Conservation (phyloP, 768 basidiomycete genomes). For the Lentinula raphanica region DNA sequence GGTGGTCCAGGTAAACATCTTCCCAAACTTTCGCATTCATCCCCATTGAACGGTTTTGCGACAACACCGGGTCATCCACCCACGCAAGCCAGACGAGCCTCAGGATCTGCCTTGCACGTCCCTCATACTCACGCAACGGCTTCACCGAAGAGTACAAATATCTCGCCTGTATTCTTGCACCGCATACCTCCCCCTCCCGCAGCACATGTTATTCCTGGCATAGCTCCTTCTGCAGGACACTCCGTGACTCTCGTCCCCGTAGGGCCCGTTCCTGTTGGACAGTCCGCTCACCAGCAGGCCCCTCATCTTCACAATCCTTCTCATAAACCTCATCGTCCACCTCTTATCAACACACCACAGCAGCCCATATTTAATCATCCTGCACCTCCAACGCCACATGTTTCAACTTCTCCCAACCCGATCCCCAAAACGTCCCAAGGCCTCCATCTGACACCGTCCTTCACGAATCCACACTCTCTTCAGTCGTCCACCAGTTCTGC, state of each 20-base stretch:
- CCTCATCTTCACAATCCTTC: neutral
- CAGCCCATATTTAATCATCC: neutral
- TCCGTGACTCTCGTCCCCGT: neutral
- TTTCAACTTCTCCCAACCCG: neutral
- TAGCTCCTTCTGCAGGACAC: neutral
- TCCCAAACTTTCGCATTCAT: neutral
- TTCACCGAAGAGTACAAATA: neutral
- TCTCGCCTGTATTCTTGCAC: neutral
- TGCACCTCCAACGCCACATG: neutral
- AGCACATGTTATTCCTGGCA: neutral
- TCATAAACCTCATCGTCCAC: neutral
- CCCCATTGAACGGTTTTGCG: neutral
- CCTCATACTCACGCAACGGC: neutral
- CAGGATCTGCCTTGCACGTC: neutral
- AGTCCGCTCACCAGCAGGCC: neutral
- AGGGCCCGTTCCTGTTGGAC: neutral
- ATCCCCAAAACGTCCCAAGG: neutral
- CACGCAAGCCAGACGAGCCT: neutral
- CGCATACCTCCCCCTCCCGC: neutral
- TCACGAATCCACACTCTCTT: neutral
- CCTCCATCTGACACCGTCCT: neutral
- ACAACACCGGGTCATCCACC: neutral
- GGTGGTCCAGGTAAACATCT: neutral
- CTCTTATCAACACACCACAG: neutral
- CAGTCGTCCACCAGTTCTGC: neutral